Percentiles rank a stretch among this genome's conserved stretches.
Conservation (phyloP, 2,329 filamentous ascomycete species). For the Diaporthe vaccinii region DNA sequence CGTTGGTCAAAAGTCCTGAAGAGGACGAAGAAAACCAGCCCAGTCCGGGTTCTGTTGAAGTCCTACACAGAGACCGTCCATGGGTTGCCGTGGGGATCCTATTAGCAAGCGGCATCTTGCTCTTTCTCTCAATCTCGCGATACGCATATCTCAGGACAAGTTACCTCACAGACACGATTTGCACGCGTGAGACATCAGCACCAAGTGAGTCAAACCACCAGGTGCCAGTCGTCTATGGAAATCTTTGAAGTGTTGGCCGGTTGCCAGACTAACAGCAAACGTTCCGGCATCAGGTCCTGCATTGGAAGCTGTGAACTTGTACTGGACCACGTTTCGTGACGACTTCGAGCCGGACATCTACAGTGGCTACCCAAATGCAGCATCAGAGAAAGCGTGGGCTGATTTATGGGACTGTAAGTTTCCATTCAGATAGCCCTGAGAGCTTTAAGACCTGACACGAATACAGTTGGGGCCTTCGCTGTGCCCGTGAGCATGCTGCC, state of each 20-base stretch:
- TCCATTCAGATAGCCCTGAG: background rate
- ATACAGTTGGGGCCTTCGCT: background rate
- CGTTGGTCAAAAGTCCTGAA: background rate
- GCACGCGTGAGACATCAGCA: background rate
- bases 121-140: background rate
- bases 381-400: background rate
- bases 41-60: background rate
- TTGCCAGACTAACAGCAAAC: background rate
- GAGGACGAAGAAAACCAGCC: background rate
- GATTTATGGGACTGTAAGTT: slow-evolving; percentile 5
- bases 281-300: background rate
- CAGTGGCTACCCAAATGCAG: background rate
- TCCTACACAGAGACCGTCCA: background rate
- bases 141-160: background rate
- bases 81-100: background rate
- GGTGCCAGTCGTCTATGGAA: background rate
- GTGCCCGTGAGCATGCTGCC: background rate
- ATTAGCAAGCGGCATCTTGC: background rate
- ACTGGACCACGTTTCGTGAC: background rate
- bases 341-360: background rate
- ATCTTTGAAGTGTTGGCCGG: background rate
- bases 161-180: background rate
- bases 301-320: background rate
- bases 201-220: background rate
- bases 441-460: background rate